Evolutionary conservation across 1,139 yeast species (phyloP), one percentile per base, ranked within the genome.

Genomic region (Saccharomyces hybrid): DNA sequence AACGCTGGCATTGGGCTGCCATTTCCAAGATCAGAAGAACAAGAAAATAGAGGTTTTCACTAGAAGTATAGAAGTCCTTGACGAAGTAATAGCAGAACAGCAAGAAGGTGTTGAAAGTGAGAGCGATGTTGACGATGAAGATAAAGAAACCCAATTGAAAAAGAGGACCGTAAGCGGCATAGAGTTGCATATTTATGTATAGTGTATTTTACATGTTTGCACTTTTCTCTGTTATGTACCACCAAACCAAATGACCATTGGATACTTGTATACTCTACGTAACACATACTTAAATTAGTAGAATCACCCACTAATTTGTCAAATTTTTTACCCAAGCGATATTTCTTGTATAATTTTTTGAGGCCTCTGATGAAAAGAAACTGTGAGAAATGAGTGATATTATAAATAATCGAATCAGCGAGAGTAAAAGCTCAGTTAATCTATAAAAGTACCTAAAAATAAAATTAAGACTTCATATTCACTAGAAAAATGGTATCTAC

Each of bases 61-160:
- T 0, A 83, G 78, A 28, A 79, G 82, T 11, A 76, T 82, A 0
- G 79, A 79, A 52, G 88, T 85, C 0, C 64, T 86, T 34, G 93
- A 86, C 67, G 89, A 84, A 65, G 77, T 82, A 51, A 59, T 52
- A 47, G 31, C 19, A 19, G 42, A n/a, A 41, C 38, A 16, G 12
- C 16, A 46, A 11, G 48, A 9, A 6, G 48, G 24, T 27, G 8
- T 19, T 44, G 41, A 28, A 14, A 27, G 6, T 11, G 21, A 27
- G 26, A 41, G 26, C 4, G 51, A 47, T 6, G 48, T 53, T 4
- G 12, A 56, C 26, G 58, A 58, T 32, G 65, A 62, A 14, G 72
- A 75, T 21, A 71, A 70, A 9, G 78, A 75, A 38, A 70, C 74
- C 3, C 65, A 72, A 5, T 75, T 78, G 57, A 71, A 76, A 58